A percentile compares a stretch with the other conserved stretches of the same genome.
Conservation (phyloP, 257 asterid species). For the Leonotis leonurus region DNA sequence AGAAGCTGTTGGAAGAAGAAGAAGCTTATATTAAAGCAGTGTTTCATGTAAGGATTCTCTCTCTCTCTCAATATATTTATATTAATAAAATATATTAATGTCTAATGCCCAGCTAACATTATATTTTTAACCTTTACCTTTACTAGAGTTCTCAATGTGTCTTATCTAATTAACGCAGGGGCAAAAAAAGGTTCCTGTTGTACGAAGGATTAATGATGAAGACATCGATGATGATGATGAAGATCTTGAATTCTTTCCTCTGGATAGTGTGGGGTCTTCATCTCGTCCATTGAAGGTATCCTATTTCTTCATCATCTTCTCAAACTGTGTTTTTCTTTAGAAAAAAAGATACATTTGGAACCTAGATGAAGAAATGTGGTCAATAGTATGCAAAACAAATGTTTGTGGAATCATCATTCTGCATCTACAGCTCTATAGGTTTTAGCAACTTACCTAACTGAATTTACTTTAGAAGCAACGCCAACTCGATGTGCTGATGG, state of each 20-base stretch:
- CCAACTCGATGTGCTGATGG: neutral
- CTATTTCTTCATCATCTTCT: neutral
- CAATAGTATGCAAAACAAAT: neutral
- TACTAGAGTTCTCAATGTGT: neutral
- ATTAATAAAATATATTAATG: no score
- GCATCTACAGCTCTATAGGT: neutral
- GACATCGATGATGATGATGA: constrained; percentile 52
- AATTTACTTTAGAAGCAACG: neutral
- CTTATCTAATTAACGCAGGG: constrained; percentile 35
- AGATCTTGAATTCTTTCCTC: constrained; percentile 16
- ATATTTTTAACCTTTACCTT: neutral
- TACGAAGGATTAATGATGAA: constrained; percentile 56
- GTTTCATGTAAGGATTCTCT: constrained; percentile 36
- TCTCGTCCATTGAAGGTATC: constrained; percentile 40
- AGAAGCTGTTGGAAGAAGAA: constrained; percentile 56
- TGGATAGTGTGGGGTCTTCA: constrained; percentile 25
- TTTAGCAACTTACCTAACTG: neutral
- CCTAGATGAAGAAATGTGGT: neutral
- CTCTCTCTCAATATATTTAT: neutral
- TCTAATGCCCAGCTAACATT: no score
- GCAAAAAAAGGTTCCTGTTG: constrained; percentile 27
- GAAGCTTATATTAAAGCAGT: constrained; percentile 66
- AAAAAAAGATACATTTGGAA: neutral
- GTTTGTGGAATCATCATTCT: no score
- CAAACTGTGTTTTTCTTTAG: neutral